Conservation (phyloP, 1,139 yeast species). For the Magnusiomyces magnusii region DNA sequence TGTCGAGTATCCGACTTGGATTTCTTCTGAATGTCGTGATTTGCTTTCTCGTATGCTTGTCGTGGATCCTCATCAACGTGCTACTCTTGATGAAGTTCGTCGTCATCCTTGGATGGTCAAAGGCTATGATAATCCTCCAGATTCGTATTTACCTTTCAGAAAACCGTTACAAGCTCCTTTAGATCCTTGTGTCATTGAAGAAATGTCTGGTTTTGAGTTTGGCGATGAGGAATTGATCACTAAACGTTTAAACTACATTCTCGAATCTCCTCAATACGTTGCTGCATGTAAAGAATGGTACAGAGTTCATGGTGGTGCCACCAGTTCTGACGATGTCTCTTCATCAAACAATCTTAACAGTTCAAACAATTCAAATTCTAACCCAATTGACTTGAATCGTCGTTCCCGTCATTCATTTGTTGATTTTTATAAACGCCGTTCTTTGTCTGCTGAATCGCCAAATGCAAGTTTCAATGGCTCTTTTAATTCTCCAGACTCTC, state of each 20-base stretch:
- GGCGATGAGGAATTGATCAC: conserved; percentile 58
- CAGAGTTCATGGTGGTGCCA: conserved; percentile 26
- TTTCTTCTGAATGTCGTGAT: conserved; percentile 78
- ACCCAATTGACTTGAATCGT: not conserved
- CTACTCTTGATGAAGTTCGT: conserved; percentile 68
- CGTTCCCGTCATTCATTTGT: conserved; percentile 21
- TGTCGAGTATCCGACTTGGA: conserved; percentile 82
- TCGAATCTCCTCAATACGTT: conserved; percentile 63
- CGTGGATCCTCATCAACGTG: conserved; percentile 78
- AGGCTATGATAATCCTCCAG: conserved; percentile 72
- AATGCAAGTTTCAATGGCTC: not conserved
- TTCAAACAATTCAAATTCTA: not conserved
- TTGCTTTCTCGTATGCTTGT: conserved; percentile 83
- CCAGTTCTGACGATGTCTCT: conserved; percentile 6
- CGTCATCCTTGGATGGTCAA: conserved; percentile 93
- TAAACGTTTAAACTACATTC: conserved; percentile 48
- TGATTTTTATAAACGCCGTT: conserved; percentile 24
- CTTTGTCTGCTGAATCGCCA: conserved; percentile 4
- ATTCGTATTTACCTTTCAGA: conserved; percentile 68
- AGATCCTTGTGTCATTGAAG: conserved; percentile 59
- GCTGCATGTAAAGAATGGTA: conserved; percentile 62
- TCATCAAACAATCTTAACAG: not conserved
- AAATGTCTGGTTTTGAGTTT: conserved; percentile 74
- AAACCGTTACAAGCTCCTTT: conserved; percentile 68
- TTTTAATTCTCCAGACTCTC: not conserved